Conservation (phyloP, 768 basidiomycete species). For the Clitopilus hobsonii region DNA sequence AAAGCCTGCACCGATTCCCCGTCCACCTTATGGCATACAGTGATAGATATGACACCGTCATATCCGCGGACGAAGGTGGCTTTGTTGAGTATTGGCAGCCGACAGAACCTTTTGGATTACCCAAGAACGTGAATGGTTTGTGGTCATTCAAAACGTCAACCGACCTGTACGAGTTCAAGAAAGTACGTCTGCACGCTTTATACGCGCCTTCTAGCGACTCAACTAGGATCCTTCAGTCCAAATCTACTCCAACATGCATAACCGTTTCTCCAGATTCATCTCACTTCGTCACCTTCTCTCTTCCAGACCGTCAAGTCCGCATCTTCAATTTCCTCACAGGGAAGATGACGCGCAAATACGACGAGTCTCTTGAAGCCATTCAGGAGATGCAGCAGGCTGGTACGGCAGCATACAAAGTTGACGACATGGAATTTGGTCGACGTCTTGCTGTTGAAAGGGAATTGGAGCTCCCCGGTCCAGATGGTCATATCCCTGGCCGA, state of each 20-base stretch:
- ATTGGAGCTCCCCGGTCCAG: constrained; percentile 76
- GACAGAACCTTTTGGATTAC: constrained; percentile 79
- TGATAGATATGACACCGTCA: constrained; percentile 82
- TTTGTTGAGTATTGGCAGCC: constrained; percentile 98
- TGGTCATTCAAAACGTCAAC: constrained; percentile 93
- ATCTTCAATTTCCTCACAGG: constrained; percentile 89
- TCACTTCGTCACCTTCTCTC: constrained; percentile 89
- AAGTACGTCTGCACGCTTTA: constrained; percentile 43
- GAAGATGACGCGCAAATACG: constrained; percentile 89
- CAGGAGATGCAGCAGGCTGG: constrained; percentile 99
- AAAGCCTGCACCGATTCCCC: constrained; percentile 78
- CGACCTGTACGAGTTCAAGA: constrained; percentile 97
- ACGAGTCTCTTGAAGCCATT: constrained; percentile 87
- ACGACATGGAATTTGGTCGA: constrained; percentile 99
- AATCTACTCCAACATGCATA: constrained; percentile 87
- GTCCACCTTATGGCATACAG: constrained; percentile 96
- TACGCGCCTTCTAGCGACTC: neutral
- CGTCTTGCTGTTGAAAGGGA: constrained; percentile 91
- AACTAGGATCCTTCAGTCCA: constrained; percentile 52
- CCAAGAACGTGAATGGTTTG: constrained; percentile 69
- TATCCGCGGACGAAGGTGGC: constrained; percentile 92
- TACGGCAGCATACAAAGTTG: constrained; percentile 85
- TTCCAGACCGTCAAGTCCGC: constrained; percentile 91
- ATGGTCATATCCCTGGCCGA: constrained; percentile 65
- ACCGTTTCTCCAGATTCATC: constrained; percentile 86